These are phyloP conservation scores for Ceratocystis cubensis DNA, from an alignment of 2,329 filamentous ascomycete genomes.

Conservation along the genomic window DNA sequence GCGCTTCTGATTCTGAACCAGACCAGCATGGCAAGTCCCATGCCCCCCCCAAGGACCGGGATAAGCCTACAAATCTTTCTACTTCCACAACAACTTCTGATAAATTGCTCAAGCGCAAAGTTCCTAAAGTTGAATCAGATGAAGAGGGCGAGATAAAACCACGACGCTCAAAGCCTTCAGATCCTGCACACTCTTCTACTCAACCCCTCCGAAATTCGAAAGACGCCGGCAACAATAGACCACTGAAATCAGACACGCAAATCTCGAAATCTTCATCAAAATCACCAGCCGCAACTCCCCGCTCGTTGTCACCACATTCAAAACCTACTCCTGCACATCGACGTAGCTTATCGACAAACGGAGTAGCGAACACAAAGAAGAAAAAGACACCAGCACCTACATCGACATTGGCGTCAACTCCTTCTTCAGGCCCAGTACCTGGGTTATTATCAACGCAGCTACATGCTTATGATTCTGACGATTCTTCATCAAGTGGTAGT, in stretches of 20 bases:
- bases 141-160: slow-evolving; percentile 44
- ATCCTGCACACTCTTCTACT: slow-evolving; percentile 22
- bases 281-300: slow-evolving; percentile 17
- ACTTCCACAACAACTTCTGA: slow-evolving; percentile 1
- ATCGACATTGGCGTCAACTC: background rate
- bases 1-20: slow-evolving; percentile 46
- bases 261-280: slow-evolving; percentile 3
- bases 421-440: background rate
- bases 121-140: slow-evolving; percentile 42
- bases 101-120: slow-evolving; percentile 39
- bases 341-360: slow-evolving; percentile 51
- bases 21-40: slow-evolving; percentile 35
- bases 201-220: background rate
- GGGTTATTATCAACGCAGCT: slow-evolving; percentile 39
- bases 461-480: slow-evolving; percentile 54
- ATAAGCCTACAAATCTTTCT: slow-evolving; percentile 29
- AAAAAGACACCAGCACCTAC: slow-evolving; percentile 44
- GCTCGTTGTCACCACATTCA: slow-evolving; percentile 48
- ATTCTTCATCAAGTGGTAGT: slow-evolving; percentile 49
- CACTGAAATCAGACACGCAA: slow-evolving; percentile 10
- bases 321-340: slow-evolving; percentile 39
- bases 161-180: slow-evolving; percentile 36
- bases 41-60: slow-evolving; percentile 37
- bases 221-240: slow-evolving; percentile 14
- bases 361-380: slow-evolving; percentile 50